Evolutionary conservation across 2,329 filamentous ascomycete genomes (phyloP).

Genomic region (Trichoderma sp.): DNA sequence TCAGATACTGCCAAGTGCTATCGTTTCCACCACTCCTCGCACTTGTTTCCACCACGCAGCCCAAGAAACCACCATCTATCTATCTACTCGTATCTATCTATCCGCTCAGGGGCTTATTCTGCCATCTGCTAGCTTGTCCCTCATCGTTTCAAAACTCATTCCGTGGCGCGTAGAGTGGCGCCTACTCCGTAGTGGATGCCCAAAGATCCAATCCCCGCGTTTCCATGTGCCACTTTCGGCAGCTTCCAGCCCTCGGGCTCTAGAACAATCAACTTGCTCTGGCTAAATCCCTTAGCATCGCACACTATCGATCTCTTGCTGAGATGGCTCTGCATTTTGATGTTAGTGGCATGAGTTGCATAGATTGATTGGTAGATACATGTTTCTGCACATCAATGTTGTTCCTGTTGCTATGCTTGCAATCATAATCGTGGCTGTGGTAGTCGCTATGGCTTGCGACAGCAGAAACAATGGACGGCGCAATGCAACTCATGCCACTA

Average conservation of each 20-base stretch:
- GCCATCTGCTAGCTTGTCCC: neutral
- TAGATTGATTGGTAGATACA: too few species aligned
- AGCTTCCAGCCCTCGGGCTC: neutral
- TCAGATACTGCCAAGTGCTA: neutral
- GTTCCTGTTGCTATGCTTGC: too few species aligned
- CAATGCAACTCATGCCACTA: too few species aligned
- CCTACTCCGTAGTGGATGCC: neutral
- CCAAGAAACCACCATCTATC: neutral
- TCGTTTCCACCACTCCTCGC: neutral
- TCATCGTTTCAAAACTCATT: neutral
- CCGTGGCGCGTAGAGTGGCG: neutral
- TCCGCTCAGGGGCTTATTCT: neutral
- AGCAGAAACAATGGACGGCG: too few species aligned
- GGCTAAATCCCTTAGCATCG: neutral
- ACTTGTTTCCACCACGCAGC: neutral
- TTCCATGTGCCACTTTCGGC: conserved; percentile 12
- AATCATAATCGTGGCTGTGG: too few species aligned
- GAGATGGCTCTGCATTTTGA: neutral
- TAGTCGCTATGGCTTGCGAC: too few species aligned
- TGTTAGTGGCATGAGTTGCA: neutral
- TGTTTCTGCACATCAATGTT: too few species aligned
- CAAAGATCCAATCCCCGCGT: conserved; percentile 13
- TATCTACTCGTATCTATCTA: neutral
- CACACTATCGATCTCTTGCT: neutral
- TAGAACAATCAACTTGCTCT: neutral